Conservation (phyloP, 2,329 filamentous ascomycete species). For the Leptographium wingfieldii region DNA sequence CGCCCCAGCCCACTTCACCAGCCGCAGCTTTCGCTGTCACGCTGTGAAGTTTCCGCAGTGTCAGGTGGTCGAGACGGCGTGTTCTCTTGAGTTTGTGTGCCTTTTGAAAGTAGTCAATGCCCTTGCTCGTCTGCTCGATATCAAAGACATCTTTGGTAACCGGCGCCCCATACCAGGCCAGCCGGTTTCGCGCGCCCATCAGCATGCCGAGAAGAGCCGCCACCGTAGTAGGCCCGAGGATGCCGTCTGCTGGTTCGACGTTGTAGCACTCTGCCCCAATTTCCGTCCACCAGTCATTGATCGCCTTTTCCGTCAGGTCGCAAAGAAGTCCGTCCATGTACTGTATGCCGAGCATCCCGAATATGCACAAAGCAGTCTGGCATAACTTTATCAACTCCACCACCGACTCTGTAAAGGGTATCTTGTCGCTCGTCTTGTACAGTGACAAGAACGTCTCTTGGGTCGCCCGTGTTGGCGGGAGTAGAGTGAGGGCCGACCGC, state of each 20-base stretch:
- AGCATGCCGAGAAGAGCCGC: conserved; percentile 76
- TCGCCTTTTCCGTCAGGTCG: conserved; percentile 79
- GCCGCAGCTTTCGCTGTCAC: conserved; percentile 83
- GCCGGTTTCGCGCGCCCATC: conserved; percentile 78
- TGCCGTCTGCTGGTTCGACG: conserved; percentile 82
- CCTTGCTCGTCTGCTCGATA: conserved; percentile 65
- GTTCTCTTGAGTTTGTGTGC: conserved; percentile 68
- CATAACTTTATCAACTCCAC: conserved; percentile 84
- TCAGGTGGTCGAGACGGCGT: conserved; percentile 69
- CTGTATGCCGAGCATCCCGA: conserved; percentile 73
- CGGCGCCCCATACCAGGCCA: conserved; percentile 73
- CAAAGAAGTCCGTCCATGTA: conserved; percentile 89
- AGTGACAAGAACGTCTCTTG: conserved; percentile 85
- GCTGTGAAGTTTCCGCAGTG: conserved; percentile 66
- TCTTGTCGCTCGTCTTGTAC: conserved; percentile 75
- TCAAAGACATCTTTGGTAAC: conserved; percentile 90
- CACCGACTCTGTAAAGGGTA: conserved; percentile 65
- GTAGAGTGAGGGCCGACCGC: conserved; percentile 70
- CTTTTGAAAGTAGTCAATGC: conserved; percentile 82
- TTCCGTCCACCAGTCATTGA: conserved; percentile 93
- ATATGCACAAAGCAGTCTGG: conserved; percentile 77
- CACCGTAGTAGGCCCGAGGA: conserved; percentile 83
- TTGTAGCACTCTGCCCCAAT: conserved; percentile 88
- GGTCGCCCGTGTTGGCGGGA: conserved; percentile 66
- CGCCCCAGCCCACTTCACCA: conserved; percentile 78